Evolutionary conservation across 768 basidiomycete species (phyloP), one percentile per base, ranked within the genome.

Genomic region (Hypholoma fasciculare): DNA sequence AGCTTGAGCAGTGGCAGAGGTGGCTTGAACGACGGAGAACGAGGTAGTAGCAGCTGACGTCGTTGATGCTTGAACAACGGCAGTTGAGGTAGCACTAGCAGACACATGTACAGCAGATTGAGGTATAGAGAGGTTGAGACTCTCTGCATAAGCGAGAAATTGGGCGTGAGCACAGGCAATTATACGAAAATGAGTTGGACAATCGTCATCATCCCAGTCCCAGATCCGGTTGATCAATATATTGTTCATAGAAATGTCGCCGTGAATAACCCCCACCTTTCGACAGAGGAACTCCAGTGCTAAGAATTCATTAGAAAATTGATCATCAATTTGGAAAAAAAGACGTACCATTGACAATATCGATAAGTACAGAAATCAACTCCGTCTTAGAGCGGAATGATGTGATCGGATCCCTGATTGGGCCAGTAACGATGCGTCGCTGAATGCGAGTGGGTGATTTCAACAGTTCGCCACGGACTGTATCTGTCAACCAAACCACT

Each of bases 341-440:
- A 40, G 7, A 50, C 27, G 13, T 47, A 62, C 57, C 26, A 48
- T 55, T 55, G 39, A 62, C 52, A 27, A 61, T n/a, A 54, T 58
- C 57, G 13, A 55, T 9, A 17, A 42, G 27, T 2, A 27, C 36
- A 19, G 36, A 11, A 12, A 61, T 27, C n/a, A 53, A 58, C 36
- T 61, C 61, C 48, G 42, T 34, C 48, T 54, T 58, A 0, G 57
- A 58, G 38, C 61, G 51, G 17, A 54, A 61, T 4, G 52, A 58
- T 23, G 61, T 61, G 37, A 58, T 53, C 20, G 61, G 57, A 19
- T 61, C 61, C 27, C 61, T 52, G 26, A 61, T 61, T 0, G 57
- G 44, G 2, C 34, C 48, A n/a, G 57, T 58, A 36, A 61, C 61
- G 11, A 58, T 54, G 27, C 52, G 56, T n/a, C 61, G 44, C 37